Base-by-base conservation (phyloP, 805 yeast species). In the Pichia insulana region DNA sequence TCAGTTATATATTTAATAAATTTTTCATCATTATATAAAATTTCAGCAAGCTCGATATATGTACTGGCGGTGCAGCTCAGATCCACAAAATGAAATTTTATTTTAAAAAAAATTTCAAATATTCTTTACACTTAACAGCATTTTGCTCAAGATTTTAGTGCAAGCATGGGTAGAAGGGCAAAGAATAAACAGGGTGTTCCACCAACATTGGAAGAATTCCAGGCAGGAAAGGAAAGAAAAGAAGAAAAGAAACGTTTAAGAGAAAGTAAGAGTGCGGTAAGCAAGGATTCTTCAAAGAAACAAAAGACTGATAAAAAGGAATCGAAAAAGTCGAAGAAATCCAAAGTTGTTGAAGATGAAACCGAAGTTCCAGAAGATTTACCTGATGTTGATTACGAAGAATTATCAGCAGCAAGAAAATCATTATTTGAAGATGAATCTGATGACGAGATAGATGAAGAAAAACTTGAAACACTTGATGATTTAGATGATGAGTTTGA, bases 121-220 rank as follows among this genome's bases (percentile, higher is more conserved):
- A 22, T 6, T 6, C n/a, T 22, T 6, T 22, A 22, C 25, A 22
- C 8, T 22, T 22, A 22, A 22, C 7, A 22, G 8, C 25, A 22
- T 22, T 22, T 22, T 22, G 25, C 5, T 22, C 25, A 22, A 22
- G 25, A 22, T 8, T 22, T 22, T 22, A 8, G 25, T 22, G 25
- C 25, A 22, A 22, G 25, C 31, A 86, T 89, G 95, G 97, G 97
- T 62, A 83, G 96, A 76, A 81, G 85, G 70, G 85, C 86, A 45
- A 87, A 83, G 65, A 83, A 86, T 56, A 90, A 86, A 71, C 97
- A 90, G 68, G 92, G 87, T 36, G 84, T 75, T 45, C 97, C 97
- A 52, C 96, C 96, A 30, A 60, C 88, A 6, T 69, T 80, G 48
- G 97, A 90, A 36, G 96, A 90, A 56, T 80, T 89, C 61, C 77